These are phyloP conservation scores for Fagopyrum homotropicum DNA, from an alignment of 148 eudicot genomes.

Conservation along the genomic window DNA sequence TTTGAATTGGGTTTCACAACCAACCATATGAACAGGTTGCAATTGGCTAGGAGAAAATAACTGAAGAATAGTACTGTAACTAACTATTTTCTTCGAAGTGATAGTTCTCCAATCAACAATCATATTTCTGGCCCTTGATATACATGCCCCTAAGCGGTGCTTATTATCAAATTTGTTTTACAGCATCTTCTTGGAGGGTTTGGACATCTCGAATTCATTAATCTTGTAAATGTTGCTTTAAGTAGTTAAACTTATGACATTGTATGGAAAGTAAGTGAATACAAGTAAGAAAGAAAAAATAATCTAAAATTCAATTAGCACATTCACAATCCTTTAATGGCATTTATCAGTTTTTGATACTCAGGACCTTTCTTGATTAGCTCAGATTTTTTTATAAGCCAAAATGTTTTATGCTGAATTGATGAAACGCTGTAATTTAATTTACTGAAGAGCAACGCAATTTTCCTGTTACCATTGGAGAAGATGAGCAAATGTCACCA, in stretches of 20 bases:
- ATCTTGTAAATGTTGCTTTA: neutral
- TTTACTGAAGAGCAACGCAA: slow-evolving; percentile 67
- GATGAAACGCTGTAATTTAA: slow-evolving; percentile 1
- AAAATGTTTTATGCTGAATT: neutral
- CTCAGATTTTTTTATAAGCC: neutral
- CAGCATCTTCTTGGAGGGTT: neutral
- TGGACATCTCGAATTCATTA: neutral
- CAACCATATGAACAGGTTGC: neutral
- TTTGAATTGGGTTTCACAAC: neutral
- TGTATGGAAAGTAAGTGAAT: neutral
- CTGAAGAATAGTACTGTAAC: neutral
- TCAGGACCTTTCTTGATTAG: neutral
- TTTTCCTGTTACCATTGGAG: slow-evolving; percentile 79
- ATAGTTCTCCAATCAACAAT: neutral
- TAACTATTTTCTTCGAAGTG: no score
- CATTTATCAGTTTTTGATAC: neutral
- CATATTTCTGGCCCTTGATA: neutral
- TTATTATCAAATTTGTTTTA: neutral
- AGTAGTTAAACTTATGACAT: neutral
- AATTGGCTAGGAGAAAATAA: neutral
- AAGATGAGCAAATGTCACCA: slow-evolving; percentile 79
- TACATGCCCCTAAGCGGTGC: neutral
- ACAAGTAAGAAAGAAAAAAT: neutral
- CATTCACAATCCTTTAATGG: neutral
- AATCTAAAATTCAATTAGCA: neutral